Conservation (phyloP, 78 protist species). For the Guillardia theta region DNA sequence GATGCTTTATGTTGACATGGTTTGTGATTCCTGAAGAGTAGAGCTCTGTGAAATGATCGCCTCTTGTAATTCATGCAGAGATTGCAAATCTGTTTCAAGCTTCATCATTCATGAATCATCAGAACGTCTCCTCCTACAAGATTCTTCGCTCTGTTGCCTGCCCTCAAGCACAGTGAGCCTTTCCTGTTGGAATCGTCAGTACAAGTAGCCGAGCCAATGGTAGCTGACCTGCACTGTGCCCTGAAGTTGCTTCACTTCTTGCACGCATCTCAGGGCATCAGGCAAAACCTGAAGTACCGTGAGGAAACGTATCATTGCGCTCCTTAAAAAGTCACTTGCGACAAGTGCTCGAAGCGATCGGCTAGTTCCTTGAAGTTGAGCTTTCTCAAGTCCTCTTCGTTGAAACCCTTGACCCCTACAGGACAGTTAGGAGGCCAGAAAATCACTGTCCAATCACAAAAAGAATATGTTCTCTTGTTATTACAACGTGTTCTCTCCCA, state of each 20-base stretch:
- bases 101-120: too few relatives aligned
- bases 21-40: background rate
- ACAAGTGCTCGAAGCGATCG: slow-evolving; percentile 25
- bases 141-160: slow-evolving; percentile 1
- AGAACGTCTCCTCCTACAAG: too few relatives aligned
- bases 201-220: too few relatives aligned
- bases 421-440: background rate
- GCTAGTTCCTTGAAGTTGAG: slow-evolving; percentile 18
- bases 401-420: background rate
- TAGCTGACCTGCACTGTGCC: background rate
- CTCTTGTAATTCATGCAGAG: background rate
- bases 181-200: too few relatives aligned
- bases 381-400: background rate
- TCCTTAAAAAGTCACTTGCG: background rate
- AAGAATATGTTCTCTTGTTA: too few relatives aligned
- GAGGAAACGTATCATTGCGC: background rate
- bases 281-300: background rate
- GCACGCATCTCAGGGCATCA: slow-evolving; percentile 1
- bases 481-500: too few relatives aligned
- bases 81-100: too few relatives aligned
- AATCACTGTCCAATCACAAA: background rate
- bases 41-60: background rate
- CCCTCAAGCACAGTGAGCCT: background rate
- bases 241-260: background rate
- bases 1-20: background rate